Evolutionary conservation across 2,329 filamentous ascomycete species (phyloP), one percentile per base, ranked within the genome.

Genomic region (Pseudogymnoascus verrucosus): DNA sequence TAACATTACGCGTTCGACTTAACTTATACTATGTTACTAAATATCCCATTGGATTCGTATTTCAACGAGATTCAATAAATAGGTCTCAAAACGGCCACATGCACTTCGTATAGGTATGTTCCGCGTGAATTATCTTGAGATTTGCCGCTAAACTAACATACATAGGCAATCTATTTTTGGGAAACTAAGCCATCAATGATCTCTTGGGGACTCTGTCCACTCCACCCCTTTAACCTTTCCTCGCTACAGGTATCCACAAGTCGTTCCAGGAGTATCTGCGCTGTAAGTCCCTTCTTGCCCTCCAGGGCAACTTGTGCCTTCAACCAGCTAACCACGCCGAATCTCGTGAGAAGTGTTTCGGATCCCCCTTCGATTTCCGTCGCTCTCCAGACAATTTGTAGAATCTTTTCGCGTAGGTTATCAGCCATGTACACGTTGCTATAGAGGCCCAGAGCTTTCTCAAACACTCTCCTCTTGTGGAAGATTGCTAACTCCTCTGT

Each of bases 271-370:
- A 95, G 71, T 0, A 77, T 80, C 65, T 77, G 80, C 61, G 85
- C 76, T 23, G 85, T 74, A 16, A 78, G 76, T 0, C 74, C 76
- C 67, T 84, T 82, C 14, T 81, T 79, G 51, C 75, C 73, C 61
- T 77, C 79, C 2, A 78, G 74, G 3, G 80, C 80, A 37, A 82
- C 74, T 69, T 85, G 84, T 65, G 83, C 82, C 64, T 88, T 82
- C 7, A 93, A 79, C 92, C 91, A 96, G 68, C 83, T 87, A 62
- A 93, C 74, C 19, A 89, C 78, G 14, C 89, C 90, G 47, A 88
- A 87, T 64, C 92, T 80, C 1, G 91, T 96, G 39, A 91, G 82
- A 54, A 96, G 78, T n/a, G 89, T 93, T 4, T 87, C 90, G 74
- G 89, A 91, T 0, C 90, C 91, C 1, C 84, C 86, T 31, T 86